Percentiles rank a stretch among this genome's conserved stretches.
phyloP scores from a whole-genome alignment of 1,139 yeast genomes.

The Protomyces pachydermus region DNA sequence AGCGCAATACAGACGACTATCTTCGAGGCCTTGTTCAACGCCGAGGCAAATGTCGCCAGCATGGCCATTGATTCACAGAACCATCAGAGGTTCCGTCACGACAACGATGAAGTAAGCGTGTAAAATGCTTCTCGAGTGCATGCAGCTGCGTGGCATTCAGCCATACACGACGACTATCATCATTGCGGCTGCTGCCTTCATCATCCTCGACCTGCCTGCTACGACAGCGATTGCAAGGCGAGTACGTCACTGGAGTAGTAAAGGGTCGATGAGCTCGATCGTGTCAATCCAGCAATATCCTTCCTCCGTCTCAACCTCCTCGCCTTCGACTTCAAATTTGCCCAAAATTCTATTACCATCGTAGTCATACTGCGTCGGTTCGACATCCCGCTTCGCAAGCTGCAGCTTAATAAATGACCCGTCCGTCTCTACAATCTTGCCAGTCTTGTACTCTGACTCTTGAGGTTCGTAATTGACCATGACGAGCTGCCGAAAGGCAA shows the following conservation, averaged over 20 bases:
- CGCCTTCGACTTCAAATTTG: slow-evolving; percentile 5
- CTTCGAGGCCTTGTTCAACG: too few species aligned
- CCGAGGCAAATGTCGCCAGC: too few species aligned
- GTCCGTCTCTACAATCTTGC: not conserved
- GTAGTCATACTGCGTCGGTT: slow-evolving; percentile 15
- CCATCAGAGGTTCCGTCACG: too few species aligned
- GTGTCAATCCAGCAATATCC: not conserved
- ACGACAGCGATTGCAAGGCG: too few species aligned
- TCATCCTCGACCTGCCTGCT: too few species aligned
- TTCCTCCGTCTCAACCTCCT: slow-evolving; percentile 8
- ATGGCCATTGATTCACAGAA: too few species aligned
- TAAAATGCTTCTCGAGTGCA: too few species aligned
- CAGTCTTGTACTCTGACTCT: slow-evolving; percentile 13
- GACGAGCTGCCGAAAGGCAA: slow-evolving; percentile 19
- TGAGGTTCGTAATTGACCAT: slow-evolving; percentile 13
- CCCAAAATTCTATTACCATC: slow-evolving; percentile 23
- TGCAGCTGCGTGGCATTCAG: too few species aligned
- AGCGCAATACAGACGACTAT: too few species aligned
- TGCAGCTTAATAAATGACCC: not conserved
- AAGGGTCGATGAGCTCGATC: slow-evolving; percentile 7
- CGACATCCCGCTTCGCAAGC: slow-evolving; percentile 8
- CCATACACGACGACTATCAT: too few species aligned
- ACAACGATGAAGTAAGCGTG: too few species aligned
- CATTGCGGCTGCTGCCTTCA: too few species aligned
- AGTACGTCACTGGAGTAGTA: not conserved